phyloP scores from a whole-genome alignment of 805 yeast genomes.

The Vanderwaltozyma verrucispora region DNA sequence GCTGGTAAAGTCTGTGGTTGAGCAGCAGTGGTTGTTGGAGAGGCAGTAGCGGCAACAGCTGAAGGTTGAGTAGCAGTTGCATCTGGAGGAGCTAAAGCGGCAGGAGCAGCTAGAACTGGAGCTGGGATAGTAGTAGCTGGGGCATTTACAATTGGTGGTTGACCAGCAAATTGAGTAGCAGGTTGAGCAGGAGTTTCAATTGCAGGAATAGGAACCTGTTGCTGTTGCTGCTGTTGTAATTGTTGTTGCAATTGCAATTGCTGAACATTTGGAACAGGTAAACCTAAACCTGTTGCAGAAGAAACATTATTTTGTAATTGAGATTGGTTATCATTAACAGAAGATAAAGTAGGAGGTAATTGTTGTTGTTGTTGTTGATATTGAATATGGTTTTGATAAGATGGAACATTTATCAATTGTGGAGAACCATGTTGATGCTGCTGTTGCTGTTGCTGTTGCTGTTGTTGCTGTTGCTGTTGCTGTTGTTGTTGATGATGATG shows the following conservation, averaged over 20 bases:
- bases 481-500: slow-evolving; percentile 37
- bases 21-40: slow-evolving; percentile 6
- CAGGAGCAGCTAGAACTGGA: slow-evolving; percentile 6
- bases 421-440: slow-evolving; percentile 7
- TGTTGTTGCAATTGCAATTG: slow-evolving; percentile 10
- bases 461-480: slow-evolving; percentile 24
- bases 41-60: slow-evolving; percentile 4
- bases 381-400: slow-evolving; percentile 1
- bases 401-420: not conserved
- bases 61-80: slow-evolving; percentile 6
- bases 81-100: slow-evolving; percentile 6
- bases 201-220: slow-evolving; percentile 3
- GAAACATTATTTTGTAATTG: not conserved
- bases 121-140: slow-evolving; percentile 5
- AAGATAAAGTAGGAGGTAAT: not conserved
- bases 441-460: slow-evolving; percentile 22
- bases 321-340: not conserved
- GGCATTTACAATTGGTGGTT: slow-evolving; percentile 5
- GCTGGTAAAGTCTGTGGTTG: slow-evolving; percentile 6
- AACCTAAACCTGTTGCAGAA: not conserved
- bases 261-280: slow-evolving; percentile 14
- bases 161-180: not conserved
- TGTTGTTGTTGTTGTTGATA: not conserved
- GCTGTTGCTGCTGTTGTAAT: slow-evolving; percentile 14
- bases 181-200: too few relatives aligned